Conservation (phyloP, 441 rosid genomes). For the Pelargonium citronellum region DNA sequence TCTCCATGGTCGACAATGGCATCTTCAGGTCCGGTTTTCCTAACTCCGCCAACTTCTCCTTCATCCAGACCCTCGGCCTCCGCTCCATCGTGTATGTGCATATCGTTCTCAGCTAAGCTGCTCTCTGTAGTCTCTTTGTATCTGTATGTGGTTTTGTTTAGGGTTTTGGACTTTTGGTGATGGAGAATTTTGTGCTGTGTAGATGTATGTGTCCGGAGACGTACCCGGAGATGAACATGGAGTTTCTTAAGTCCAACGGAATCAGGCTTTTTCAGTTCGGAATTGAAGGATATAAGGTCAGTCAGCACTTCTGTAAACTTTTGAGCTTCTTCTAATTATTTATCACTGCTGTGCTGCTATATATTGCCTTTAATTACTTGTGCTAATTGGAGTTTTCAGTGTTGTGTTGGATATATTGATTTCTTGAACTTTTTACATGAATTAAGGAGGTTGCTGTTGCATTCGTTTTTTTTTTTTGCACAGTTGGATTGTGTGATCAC, state of each 20-base stretch:
- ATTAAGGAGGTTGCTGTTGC: neutral
- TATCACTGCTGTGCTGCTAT: neutral
- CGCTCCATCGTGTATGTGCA: conserved; percentile 59
- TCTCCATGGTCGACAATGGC: conserved; percentile 66
- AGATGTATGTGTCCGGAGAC: conserved; percentile 57
- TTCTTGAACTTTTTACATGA: neutral
- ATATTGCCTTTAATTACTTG: neutral
- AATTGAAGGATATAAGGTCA: conserved; percentile 58
- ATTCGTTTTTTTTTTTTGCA: neutral
- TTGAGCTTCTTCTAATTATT: neutral
- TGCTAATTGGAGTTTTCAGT: neutral
- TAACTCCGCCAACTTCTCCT: conserved; percentile 51
- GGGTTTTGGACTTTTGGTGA: neutral
- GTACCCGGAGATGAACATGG: conserved; percentile 45
- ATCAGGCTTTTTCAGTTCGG: conserved; percentile 62
- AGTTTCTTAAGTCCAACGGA: conserved; percentile 47
- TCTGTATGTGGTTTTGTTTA: neutral
- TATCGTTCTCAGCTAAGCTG: neutral
- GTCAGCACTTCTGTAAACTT: neutral
- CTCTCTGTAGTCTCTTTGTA: neutral
- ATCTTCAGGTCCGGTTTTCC: conserved; percentile 76
- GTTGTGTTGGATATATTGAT: neutral
- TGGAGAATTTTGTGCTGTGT: neutral
- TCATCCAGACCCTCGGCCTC: conserved; percentile 57
- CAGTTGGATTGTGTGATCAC: no score